phyloP scores from a whole-genome alignment of 2,329 filamentous ascomycete species.

The Aspergillus sp. region DNA sequence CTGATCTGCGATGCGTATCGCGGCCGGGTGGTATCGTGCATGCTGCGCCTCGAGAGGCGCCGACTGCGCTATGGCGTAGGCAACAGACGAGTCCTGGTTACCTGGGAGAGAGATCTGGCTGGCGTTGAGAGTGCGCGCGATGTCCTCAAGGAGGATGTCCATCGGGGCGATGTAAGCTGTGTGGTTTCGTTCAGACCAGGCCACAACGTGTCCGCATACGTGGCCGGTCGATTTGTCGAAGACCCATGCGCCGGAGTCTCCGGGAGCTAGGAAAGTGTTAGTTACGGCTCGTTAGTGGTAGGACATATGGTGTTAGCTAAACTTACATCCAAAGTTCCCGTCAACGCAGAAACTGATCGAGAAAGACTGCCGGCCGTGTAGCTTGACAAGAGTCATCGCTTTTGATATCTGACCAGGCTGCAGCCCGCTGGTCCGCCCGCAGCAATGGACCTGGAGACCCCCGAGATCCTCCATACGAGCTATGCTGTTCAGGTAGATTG shows the following conservation, averaged over 20 bases:
- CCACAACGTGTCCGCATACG: slow-evolving; percentile 82
- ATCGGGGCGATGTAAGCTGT: slow-evolving; percentile 92
- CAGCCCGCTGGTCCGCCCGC: slow-evolving; percentile 76
- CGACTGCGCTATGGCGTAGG: slow-evolving; percentile 13
- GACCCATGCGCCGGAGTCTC: slow-evolving; percentile 90
- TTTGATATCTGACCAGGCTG: slow-evolving; percentile 69
- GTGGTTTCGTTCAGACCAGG: slow-evolving; percentile 70
- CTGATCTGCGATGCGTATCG: slow-evolving; percentile 15
- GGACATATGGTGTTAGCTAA: slow-evolving; percentile 9
- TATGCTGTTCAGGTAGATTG: slow-evolving; percentile 48
- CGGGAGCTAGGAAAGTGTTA: slow-evolving; percentile 49
- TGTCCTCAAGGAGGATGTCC: slow-evolving; percentile 80
- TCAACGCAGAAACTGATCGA: slow-evolving; percentile 60
- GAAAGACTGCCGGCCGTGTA: slow-evolving; percentile 73
- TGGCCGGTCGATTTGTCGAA: slow-evolving; percentile 69
- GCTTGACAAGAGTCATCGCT: slow-evolving; percentile 73
- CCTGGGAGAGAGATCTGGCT: slow-evolving; percentile 60
- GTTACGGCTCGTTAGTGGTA: background rate
- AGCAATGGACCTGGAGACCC: slow-evolving; percentile 73
- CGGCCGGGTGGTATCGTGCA: slow-evolving; percentile 13
- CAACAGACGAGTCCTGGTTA: slow-evolving; percentile 20
- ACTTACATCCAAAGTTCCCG: slow-evolving; percentile 48
- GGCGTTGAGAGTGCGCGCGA: slow-evolving; percentile 66
- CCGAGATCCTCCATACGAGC: slow-evolving; percentile 50
- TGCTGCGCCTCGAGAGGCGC: slow-evolving; percentile 10